Percentiles rank a stretch among this genome's conserved stretches.
Evolutionary conservation across 75 land plant species (phyloP).

Genomic region (Adiantum capillusveneris): DNA sequence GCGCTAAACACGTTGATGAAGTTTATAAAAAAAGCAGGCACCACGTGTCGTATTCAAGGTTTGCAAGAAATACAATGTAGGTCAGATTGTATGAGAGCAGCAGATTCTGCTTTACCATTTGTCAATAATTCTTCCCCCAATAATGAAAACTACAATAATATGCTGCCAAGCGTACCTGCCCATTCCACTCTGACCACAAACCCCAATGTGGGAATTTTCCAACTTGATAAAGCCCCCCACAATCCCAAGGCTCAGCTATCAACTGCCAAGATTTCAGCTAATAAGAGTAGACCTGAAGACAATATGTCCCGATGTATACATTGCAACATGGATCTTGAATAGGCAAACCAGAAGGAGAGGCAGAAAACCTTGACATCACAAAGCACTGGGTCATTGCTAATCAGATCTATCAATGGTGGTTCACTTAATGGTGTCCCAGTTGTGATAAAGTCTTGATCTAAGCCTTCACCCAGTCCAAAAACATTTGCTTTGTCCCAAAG

Average conservation of each 20-base stretch:
- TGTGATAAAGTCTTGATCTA: slow-evolving; percentile 61
- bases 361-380: slow-evolving; percentile 79
- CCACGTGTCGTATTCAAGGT: not conserved
- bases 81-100: no score
- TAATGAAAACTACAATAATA: no score
- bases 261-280: slow-evolving; percentile 35
- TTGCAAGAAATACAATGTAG: no score
- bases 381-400: slow-evolving; percentile 94
- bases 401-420: slow-evolving; percentile 94
- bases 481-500: slow-evolving; percentile 90
- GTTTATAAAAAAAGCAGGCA: no score
- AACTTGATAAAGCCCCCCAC: slow-evolving; percentile 98
- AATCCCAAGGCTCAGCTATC: slow-evolving; percentile 98
- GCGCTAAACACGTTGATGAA: no score
- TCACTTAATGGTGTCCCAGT: slow-evolving; percentile 81
- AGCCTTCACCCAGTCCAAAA: slow-evolving; percentile 39
- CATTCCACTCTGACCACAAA: slow-evolving; percentile 99
- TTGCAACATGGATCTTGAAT: not conserved
- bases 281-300: not conserved
- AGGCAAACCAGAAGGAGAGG: not conserved
- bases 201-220: slow-evolving; percentile 95
- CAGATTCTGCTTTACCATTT: no score
- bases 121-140: no score
- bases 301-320: no score
- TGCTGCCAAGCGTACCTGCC: slow-evolving; percentile 43